Percentiles rank a stretch among this genome's conserved stretches.
Conservation (phyloP, 2,329 filamentous ascomycete species). For the Aspergillus luchuensis region DNA sequence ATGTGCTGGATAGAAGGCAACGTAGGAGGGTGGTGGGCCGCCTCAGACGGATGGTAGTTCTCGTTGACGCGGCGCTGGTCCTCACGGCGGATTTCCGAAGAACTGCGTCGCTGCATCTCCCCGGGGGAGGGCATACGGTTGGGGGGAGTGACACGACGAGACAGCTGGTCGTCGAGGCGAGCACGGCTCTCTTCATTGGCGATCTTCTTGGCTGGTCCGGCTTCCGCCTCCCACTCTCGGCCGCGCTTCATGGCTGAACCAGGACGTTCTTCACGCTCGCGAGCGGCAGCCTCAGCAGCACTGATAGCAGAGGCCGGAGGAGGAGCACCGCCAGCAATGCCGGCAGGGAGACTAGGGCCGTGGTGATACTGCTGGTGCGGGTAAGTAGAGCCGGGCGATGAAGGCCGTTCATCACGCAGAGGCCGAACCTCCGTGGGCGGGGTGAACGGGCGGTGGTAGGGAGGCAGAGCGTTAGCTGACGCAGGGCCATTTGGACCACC, state of each 20-base stretch:
- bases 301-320: slow-evolving; percentile 65
- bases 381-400: slow-evolving; percentile 88
- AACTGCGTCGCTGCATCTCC: slow-evolving; percentile 73
- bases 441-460: slow-evolving; percentile 74
- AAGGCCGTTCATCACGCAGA: slow-evolving; percentile 78
- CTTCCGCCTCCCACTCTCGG: slow-evolving; percentile 90
- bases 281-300: slow-evolving; percentile 68
- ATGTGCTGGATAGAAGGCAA: slow-evolving; percentile 55
- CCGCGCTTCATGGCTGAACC: slow-evolving; percentile 78
- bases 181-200: slow-evolving; percentile 85
- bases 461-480: slow-evolving; percentile 55
- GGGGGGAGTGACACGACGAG: slow-evolving; percentile 68
- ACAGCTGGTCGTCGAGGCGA: slow-evolving; percentile 79
- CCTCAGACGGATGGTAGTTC: slow-evolving; percentile 87
- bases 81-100: slow-evolving; percentile 68
- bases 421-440: slow-evolving; percentile 82
- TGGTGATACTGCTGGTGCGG: slow-evolving; percentile 79
- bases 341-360: slow-evolving; percentile 65
- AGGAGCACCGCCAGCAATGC: slow-evolving; percentile 70
- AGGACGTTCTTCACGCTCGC: slow-evolving; percentile 72
- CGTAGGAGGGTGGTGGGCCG: slow-evolving; percentile 77
- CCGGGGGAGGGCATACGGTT: slow-evolving; percentile 64
- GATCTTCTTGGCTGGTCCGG: slow-evolving; percentile 71
- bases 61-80: slow-evolving; percentile 74
- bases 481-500: slow-evolving; percentile 59